Evolutionary conservation across 2,329 filamentous ascomycete genomes (phyloP).

Genomic region (Reticulascus tulasneorum): DNA sequence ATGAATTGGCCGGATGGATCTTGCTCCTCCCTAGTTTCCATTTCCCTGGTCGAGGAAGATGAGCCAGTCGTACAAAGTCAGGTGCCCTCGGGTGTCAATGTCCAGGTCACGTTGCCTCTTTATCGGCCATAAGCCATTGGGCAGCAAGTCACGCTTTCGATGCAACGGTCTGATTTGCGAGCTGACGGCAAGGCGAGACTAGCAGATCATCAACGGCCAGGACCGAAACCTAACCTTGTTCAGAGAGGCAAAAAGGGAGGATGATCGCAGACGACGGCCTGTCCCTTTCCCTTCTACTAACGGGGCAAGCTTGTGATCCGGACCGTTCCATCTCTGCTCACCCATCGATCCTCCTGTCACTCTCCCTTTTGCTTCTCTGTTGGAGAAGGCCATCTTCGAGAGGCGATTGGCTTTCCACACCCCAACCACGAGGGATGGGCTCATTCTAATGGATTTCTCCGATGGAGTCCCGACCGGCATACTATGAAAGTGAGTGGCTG

Average conservation of each 20-base stretch:
- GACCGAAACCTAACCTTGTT: neutral
- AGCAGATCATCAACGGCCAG: conserved; percentile 5
- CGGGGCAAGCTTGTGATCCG: conserved; percentile 5
- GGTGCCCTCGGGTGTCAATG: conserved; percentile 7
- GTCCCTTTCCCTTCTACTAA: neutral
- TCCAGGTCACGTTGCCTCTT: conserved; percentile 7
- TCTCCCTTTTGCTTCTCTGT: conserved; percentile 1
- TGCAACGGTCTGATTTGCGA: conserved; percentile 7
- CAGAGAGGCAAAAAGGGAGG: neutral
- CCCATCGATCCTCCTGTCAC: neutral
- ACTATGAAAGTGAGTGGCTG: conserved; percentile 14
- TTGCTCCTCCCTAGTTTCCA: conserved; percentile 1
- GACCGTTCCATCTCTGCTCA: conserved; percentile 7
- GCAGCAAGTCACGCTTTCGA: conserved; percentile 5
- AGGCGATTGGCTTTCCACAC: conserved; percentile 7
- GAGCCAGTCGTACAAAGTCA: conserved; percentile 10
- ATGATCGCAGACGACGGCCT: neutral
- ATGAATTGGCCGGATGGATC: conserved; percentile 1
- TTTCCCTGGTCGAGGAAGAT: conserved; percentile 2
- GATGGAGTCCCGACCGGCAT: conserved; percentile 10
- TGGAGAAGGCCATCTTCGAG: neutral
- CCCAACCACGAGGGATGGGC: conserved; percentile 7
- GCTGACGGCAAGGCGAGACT: conserved; percentile 15
- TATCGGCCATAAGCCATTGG: conserved; percentile 10
- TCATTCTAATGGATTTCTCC: conserved; percentile 12